These are phyloP conservation scores for Castanea sativa DNA, from an alignment of 306 rosid species.

Conservation along the genomic window DNA sequence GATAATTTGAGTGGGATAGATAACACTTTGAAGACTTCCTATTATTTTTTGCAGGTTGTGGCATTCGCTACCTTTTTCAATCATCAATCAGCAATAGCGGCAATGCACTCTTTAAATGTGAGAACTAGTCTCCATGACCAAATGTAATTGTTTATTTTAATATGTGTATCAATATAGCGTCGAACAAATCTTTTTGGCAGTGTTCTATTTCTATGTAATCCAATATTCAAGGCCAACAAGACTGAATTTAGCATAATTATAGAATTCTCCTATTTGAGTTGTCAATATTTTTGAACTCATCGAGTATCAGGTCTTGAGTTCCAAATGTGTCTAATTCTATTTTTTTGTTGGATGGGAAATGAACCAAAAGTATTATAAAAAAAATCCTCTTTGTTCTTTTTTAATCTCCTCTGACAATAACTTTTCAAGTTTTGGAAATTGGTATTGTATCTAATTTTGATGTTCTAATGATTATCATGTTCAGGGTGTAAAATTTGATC, in stretches of 20 bases:
- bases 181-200: too few species aligned
- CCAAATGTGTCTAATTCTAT: neutral
- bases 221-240: neutral
- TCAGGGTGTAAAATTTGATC: constrained; percentile 96
- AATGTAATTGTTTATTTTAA: neutral
- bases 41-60: constrained; percentile 63
- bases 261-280: neutral
- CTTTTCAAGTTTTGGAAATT: constrained; percentile 15
- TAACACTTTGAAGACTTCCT: neutral
- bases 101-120: constrained; percentile 76
- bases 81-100: constrained; percentile 80
- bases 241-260: neutral
- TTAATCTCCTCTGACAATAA: neutral
- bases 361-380: neutral
- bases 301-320: neutral
- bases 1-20: neutral
- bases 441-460: constrained; percentile 24
- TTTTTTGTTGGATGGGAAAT: constrained; percentile 14
- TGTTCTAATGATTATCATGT: constrained; percentile 17
- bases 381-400: neutral
- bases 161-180: neutral
- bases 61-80: constrained; percentile 93
- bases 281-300: neutral
- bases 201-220: neutral
- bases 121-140: constrained; percentile 26